A percentile compares a stretch with the other conserved stretches of the same genome.
phyloP scores from a whole-genome alignment of 108 stramenopile species.

The Pseudonitzschia pungens region DNA sequence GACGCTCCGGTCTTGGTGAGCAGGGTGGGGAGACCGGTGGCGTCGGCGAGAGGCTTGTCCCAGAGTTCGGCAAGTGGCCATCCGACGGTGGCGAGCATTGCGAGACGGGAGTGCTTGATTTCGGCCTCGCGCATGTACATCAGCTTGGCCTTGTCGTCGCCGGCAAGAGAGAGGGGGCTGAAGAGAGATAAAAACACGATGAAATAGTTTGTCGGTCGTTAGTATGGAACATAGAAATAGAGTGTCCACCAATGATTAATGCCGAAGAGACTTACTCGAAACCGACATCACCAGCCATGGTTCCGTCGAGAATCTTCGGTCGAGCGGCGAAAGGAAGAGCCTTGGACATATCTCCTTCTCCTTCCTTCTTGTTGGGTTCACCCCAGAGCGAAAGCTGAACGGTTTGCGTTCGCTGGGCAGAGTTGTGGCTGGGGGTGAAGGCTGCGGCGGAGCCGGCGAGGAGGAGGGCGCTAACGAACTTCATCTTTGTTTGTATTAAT shows the following conservation, averaged over 20 bases:
- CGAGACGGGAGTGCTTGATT: slow-evolving; percentile 83
- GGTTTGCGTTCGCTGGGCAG: not conserved
- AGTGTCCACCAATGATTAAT: no score
- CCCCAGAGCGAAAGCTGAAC: slow-evolving; percentile 14
- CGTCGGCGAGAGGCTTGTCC: slow-evolving; percentile 66
- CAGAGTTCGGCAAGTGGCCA: slow-evolving; percentile 85
- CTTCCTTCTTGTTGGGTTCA: slow-evolving; percentile 26
- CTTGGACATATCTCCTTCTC: slow-evolving; percentile 57
- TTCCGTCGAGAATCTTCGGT: slow-evolving; percentile 77
- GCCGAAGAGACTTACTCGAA: slow-evolving; percentile 62
- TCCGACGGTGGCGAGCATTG: slow-evolving; percentile 87
- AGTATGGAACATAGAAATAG: no score
- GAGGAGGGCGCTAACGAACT: slow-evolving; percentile 24
- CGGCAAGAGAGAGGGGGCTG: slow-evolving; percentile 75
- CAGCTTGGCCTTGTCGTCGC: slow-evolving; percentile 60
- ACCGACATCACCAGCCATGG: slow-evolving; percentile 77
- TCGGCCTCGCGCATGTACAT: slow-evolving; percentile 86
- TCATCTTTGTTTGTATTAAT: slow-evolving; percentile 26
- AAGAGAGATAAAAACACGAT: slow-evolving; percentile 5
- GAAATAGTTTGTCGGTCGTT: not conserved
- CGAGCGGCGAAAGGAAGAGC: slow-evolving; percentile 75
- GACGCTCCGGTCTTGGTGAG: slow-evolving; percentile 69
- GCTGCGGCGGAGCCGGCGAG: slow-evolving; percentile 27
- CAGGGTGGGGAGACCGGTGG: slow-evolving; percentile 53
- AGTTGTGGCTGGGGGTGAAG: slow-evolving; percentile 18